Base-by-base conservation (phyloP, 768 basidiomycete genomes). In the Infundibulicybe gibba region DNA sequence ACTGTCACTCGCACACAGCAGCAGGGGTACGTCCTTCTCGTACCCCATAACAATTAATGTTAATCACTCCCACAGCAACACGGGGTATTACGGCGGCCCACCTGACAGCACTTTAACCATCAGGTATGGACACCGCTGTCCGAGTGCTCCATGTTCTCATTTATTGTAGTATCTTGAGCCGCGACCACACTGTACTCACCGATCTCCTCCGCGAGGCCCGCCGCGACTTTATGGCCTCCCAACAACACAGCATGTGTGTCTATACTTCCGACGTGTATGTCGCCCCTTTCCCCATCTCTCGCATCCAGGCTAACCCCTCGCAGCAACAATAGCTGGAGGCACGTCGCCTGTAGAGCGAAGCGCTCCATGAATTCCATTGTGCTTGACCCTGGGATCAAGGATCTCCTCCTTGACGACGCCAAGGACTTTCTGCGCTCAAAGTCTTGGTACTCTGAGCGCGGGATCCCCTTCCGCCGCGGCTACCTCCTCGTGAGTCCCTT, bases 391-490 rank as follows among this genome's bases (percentile, higher is more conserved):
- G 81, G 82, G 0, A 62, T 83, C 17, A 72, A 75, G 37, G 77
- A 83, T 3, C 58, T 72, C n/a, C 55, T 88, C 1, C 50, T 87
- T 3, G 66, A 74, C 3, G 86, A 88, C 52, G 79, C 79, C 0
- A 62, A 60, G 12, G 81, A 85, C 47, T 88, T 88, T 49, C 61
- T 87, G 16, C 48, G 51, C 5, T 81, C 72, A 49, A 78, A 77
- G 53, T 48, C 62, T 14, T 86, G 85, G 84, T 87, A 87, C 47
- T 53, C 68, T 1, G 75, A 77, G 12, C 77, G 85, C 21, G 84
- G 83, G 0, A 85, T 87, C 42, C 85, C 84, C 0, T 85, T 79
- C 59, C 77, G 82, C 14, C 70, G 86, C 10, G 86, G 85, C 16
- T 85, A 84, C 55, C 72, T 85, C 21, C 68, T 87, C 13, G 59